Evolutionary conservation across 768 basidiomycete species (phyloP).

Genomic region (Tricholoma hemisulphureum): DNA sequence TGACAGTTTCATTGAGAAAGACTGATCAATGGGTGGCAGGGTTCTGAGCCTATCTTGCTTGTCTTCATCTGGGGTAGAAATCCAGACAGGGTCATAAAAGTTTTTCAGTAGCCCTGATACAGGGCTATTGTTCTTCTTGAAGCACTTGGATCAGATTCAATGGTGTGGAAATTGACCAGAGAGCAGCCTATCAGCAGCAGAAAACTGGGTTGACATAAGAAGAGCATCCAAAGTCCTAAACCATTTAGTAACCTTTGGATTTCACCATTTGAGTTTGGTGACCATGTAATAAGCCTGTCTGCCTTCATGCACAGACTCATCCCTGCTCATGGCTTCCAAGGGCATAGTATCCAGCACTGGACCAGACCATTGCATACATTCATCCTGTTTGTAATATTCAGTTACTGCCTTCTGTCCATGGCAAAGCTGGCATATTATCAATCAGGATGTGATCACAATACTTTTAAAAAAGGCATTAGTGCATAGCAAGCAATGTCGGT

Average conservation of each 20-base stretch:
- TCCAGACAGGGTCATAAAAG: slow-evolving; percentile 10
- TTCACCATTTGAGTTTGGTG: slow-evolving; percentile 6
- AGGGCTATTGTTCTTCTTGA: not conserved
- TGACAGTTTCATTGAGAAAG: not conserved
- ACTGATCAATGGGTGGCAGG: not conserved
- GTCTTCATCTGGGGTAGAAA: not conserved
- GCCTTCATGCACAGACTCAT: slow-evolving; percentile 2
- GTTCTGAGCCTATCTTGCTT: slow-evolving; percentile 4
- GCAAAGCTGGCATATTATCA: not conserved
- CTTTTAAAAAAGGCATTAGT: not conserved
- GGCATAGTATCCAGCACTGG: not conserved
- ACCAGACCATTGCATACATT: not conserved
- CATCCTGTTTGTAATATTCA: not conserved
- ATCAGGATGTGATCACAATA: not conserved
- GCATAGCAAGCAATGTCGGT: not conserved
- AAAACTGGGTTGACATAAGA: slow-evolving; percentile 8
- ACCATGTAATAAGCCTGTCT: slow-evolving; percentile 2
- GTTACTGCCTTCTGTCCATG: not conserved
- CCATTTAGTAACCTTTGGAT: not conserved
- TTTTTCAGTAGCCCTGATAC: slow-evolving; percentile 3
- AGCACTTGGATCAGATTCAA: not conserved
- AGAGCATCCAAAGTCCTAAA: slow-evolving; percentile 7
- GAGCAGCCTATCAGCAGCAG: not conserved
- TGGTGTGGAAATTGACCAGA: slow-evolving; percentile 8
- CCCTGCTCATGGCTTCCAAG: slow-evolving; percentile 7